These are phyloP conservation scores for Saprolegnia diclina DNA, from an alignment of 352 stramenopile species.

Conservation along the genomic window DNA sequence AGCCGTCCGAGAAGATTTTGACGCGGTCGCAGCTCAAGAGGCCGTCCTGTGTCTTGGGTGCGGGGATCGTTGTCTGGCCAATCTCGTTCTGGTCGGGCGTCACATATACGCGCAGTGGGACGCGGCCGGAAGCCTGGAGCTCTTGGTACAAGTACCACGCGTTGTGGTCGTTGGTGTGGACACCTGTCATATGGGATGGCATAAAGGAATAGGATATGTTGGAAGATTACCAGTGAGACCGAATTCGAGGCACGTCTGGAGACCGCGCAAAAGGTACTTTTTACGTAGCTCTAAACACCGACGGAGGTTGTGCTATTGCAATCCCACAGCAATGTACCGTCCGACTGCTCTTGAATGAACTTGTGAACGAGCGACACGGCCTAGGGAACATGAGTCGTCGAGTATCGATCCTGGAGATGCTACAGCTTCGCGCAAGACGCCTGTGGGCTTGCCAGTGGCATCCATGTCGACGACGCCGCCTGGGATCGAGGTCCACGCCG, in stretches of 20 bases:
- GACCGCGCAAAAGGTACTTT: conserved; percentile 53
- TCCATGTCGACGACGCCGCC: conserved; percentile 64
- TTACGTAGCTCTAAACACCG: conserved; percentile 42
- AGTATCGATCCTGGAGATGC: neutral
- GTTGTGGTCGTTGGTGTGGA: conserved; percentile 83
- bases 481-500: conserved; percentile 31
- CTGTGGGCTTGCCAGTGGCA: conserved; percentile 45
- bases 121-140: conserved; percentile 47
- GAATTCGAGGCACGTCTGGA: conserved; percentile 59
- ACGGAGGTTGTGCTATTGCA: neutral
- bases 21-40: conserved; percentile 78
- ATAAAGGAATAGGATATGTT: too few relatives aligned
- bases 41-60: conserved; percentile 37
- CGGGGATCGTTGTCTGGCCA: conserved; percentile 11
- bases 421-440: conserved; percentile 66
- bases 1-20: conserved; percentile 87
- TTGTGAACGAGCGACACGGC: conserved; percentile 65
- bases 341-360: conserved; percentile 58
- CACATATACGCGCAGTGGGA: conserved; percentile 75
- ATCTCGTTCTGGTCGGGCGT: conserved; percentile 68
- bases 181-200: conserved; percentile 33
- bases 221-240: conserved; percentile 72
- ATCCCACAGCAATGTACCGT: conserved; percentile 33
- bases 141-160: conserved; percentile 72
- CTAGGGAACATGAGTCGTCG: conserved; percentile 28